These are phyloP conservation scores for Cyclanthera cordifolia DNA, from an alignment of 306 rosid genomes.

Conservation along the genomic window DNA sequence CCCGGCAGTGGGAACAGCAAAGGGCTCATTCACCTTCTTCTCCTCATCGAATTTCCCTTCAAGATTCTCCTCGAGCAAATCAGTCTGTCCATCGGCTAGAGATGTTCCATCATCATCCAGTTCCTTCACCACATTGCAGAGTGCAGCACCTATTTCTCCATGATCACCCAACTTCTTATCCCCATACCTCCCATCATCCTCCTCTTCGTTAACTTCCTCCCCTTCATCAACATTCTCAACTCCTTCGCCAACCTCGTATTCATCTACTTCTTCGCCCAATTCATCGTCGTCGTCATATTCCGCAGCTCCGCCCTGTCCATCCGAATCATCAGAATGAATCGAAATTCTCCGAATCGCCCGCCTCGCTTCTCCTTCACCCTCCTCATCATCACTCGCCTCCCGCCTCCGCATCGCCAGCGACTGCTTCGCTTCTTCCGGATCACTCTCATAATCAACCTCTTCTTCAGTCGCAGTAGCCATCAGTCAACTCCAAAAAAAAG, in stretches of 20 bases:
- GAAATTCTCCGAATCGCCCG: slow-evolving; percentile 32
- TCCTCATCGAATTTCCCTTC: slow-evolving; percentile 34
- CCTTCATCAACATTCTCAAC: slow-evolving; percentile 20
- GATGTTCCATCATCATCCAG: slow-evolving; percentile 26
- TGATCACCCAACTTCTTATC: slow-evolving; percentile 22
- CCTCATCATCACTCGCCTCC: slow-evolving; percentile 82
- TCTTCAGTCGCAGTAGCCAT: slow-evolving; percentile 57
- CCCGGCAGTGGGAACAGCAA: slow-evolving; percentile 95
- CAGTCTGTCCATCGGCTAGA: slow-evolving; percentile 31
- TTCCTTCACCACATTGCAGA: slow-evolving; percentile 25
- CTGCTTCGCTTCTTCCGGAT: slow-evolving; percentile 66
- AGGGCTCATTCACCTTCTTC: slow-evolving; percentile 91
- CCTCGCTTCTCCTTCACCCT: slow-evolving; percentile 41
- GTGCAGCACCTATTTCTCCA: slow-evolving; percentile 21
- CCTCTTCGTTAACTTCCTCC: slow-evolving; percentile 20
- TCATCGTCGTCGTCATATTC: slow-evolving; percentile 67
- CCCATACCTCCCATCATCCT: slow-evolving; percentile 25
- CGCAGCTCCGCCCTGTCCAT: slow-evolving; percentile 72
- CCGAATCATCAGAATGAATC: slow-evolving; percentile 59
- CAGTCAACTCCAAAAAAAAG: slow-evolving; percentile 13
- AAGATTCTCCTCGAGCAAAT: slow-evolving; percentile 25
- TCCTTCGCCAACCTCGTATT: slow-evolving; percentile 26
- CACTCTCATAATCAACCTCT: slow-evolving; percentile 75
- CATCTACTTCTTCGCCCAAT: slow-evolving; percentile 37
- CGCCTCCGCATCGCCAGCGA: slow-evolving; percentile 77